Evolutionary conservation across 2,329 filamentous ascomycete genomes (phyloP), one percentile per base, ranked within the genome.

Genomic region (Cyphellophora attinorum): DNA sequence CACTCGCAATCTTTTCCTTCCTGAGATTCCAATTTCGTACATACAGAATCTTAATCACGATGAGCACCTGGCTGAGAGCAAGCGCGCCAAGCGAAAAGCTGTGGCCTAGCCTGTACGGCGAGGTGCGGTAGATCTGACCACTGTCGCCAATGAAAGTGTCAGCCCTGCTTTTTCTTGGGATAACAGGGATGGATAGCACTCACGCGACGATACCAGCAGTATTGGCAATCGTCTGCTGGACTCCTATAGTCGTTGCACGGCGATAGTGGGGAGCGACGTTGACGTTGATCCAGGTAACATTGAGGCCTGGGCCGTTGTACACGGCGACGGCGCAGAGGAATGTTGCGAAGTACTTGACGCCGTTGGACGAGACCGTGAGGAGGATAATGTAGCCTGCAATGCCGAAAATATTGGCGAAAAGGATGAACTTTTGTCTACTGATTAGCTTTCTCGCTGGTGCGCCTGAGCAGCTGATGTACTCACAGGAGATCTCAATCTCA

Each of bases 191-290:
- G n/a, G n/a, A n/a, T n/a, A n/a, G n/a, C n/a, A n/a, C n/a, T n/a
- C n/a, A n/a, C n/a, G n/a, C n/a, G n/a, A n/a, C n/a, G n/a, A 70
- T 61, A 8, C 66, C 67, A 0, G 64, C 64, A 2, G 57, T 60
- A 19, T 70, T 70, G 1, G 59, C 67, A 1, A 70, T 55, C 0
- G 64, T 67, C 33, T 65, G 60, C 6, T 66, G 59, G 17, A 65
- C 45, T 1, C 64, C 64, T 8, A 70, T 58, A 2, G 59, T 64
- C 0, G 66, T 57, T 0, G 67, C 65, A 11, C 67, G 60, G 16
- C 65, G 59, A 47, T 66, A 67, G 28, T 70, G 65, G 2, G 59
- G 61, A 4, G 64, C 61, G 2, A 62, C 53, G 19, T 68, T 70
- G 28, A 64, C 65, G 13, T 64, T 65, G 4, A 69, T 46, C 66